Evolutionary conservation across 345 rosid genomes (phyloP).

Genomic region (Gossypium mustelinum): DNA sequence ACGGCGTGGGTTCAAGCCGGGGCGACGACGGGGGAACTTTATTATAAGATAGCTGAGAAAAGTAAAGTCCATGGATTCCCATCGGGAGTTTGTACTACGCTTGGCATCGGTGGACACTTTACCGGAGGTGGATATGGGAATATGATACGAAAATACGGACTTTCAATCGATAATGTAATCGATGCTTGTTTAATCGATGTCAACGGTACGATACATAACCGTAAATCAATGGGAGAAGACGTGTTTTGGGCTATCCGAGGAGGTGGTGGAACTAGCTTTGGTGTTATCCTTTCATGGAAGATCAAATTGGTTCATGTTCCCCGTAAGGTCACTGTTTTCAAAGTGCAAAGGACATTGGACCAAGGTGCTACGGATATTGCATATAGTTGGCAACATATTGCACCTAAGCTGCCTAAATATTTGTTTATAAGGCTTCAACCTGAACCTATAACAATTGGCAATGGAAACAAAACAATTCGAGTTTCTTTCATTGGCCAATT

Average conservation of each 20-base stretch:
- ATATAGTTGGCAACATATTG: conserved; percentile 13
- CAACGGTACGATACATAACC: conserved; percentile 46
- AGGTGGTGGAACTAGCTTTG: conserved; percentile 72
- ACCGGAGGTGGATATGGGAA: not conserved
- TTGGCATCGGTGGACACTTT: conserved; percentile 1
- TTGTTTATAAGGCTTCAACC: conserved; percentile 20
- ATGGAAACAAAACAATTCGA: conserved; percentile 30
- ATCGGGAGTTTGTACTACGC: conserved; percentile 33
- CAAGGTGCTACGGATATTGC: conserved; percentile 47
- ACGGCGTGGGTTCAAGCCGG: conserved; percentile 70
- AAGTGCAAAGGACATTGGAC: conserved; percentile 32
- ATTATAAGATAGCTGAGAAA: conserved; percentile 42
- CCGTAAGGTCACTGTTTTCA: conserved; percentile 46
- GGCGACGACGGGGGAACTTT: conserved; percentile 63
- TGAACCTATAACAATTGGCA: conserved; percentile 18
- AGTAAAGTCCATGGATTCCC: conserved; percentile 52
- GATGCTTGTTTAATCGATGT: conserved; percentile 27
- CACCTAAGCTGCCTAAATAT: not conserved
- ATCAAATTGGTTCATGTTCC: conserved; percentile 61
- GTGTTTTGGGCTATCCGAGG: conserved; percentile 71
- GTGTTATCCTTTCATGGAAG: conserved; percentile 49
- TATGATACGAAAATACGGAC: not conserved
- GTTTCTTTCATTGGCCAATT: conserved; percentile 43
- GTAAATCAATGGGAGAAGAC: conserved; percentile 70
- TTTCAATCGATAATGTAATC: not conserved